These are phyloP conservation scores for Brassica balearica DNA, from an alignment of 441 rosid species.

Conservation along the genomic window DNA sequence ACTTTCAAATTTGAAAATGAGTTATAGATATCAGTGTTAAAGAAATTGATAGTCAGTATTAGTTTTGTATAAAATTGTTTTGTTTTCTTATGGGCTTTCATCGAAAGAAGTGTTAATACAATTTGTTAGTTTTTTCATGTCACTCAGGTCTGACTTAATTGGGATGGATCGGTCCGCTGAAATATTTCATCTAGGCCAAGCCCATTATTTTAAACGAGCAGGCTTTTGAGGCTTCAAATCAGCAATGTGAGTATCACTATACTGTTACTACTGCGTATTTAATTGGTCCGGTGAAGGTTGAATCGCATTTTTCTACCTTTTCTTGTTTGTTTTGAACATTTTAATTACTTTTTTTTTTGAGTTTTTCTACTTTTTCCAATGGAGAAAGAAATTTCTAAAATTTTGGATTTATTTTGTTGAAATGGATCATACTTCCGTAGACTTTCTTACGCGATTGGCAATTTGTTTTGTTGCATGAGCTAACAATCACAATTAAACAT, in stretches of 20 bases:
- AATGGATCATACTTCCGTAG: background rate
- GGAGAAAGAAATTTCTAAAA: background rate
- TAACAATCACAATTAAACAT: background rate
- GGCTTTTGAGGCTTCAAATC: background rate
- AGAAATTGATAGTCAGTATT: slow-evolving; percentile 27
- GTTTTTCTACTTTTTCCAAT: background rate
- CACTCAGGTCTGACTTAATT: background rate
- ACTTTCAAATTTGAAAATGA: background rate
- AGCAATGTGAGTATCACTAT: background rate
- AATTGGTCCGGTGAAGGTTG: slow-evolving; percentile 2
- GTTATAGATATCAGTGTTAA: background rate
- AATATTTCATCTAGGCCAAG: background rate
- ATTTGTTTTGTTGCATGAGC: background rate
- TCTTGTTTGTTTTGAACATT: background rate
- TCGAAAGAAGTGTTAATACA: background rate
- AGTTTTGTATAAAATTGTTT: slow-evolving; percentile 9
- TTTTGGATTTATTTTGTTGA: background rate
- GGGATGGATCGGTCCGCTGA: background rate
- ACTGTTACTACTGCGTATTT: background rate
- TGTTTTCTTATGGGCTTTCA: slow-evolving; percentile 22
- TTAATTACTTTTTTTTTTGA: background rate
- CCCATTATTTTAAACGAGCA: background rate
- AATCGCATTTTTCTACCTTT: background rate
- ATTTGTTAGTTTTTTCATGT: background rate
- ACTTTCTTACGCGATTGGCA: background rate